Base-by-base conservation (phyloP, 352 stramenopile species). In the Phytophthora brassicae region DNA sequence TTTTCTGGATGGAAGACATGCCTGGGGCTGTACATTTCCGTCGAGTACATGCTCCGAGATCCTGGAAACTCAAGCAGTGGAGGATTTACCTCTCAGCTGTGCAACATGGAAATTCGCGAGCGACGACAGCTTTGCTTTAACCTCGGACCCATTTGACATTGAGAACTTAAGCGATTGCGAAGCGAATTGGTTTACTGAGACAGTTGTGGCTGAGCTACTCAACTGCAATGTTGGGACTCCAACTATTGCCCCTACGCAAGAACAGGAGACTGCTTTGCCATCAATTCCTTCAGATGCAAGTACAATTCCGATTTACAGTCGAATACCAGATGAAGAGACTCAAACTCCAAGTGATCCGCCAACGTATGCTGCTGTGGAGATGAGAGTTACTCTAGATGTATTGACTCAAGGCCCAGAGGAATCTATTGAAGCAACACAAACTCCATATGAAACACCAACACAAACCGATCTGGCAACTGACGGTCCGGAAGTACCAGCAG, bases 21-120 rank as follows among this genome's bases (percentile, higher is more conserved):
- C 56, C 2, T 84, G 75, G 75, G 74, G 75, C 9, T 84, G 75
- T 39, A 62, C 42, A 5, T 81, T 84, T 62, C 75, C 72, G 26
- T 81, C 72, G 11, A 58, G 56, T 20, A 6, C n/a, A 22, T 79
- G 72, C 29, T 39, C 49, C 3, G 49, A 54, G 1, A 35, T 57
- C 17, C 31, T 9, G 19, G 11, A 67, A 20, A n/a, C 19, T 43
- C 13, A 17, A 14, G 31, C 39, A 33, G 46, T 59, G 13, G 36
- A 57, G 19, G 46, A 26, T 8, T 38, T 26, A 9, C 26, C 17
- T 60, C n/a, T 23, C 11, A 63, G 28, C 41, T 81, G 73, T 19
- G 43, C 58, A 2, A 71, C 60, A 8, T 79, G 73, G 74, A 41
- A 63, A 5, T 76, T 61, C 53, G 38, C 54, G 20, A 51, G 64